Base-by-base conservation (phyloP, 345 rosid species). In the Brassica napus region DNA sequence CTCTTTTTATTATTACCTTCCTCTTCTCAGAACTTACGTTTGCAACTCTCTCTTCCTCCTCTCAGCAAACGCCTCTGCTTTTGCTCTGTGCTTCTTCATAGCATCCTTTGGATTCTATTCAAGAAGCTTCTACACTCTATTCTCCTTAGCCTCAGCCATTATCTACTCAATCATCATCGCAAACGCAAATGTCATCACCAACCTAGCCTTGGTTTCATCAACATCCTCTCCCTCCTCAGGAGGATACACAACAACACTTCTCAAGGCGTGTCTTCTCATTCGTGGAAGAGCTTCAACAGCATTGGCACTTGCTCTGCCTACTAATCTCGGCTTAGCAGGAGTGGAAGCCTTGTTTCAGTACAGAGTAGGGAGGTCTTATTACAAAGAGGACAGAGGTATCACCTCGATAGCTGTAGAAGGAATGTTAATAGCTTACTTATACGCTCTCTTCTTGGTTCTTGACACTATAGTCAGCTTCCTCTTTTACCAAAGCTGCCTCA, bases 281-380 rank as follows among this genome's bases (percentile, higher is more conserved):
- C 81, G 80, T 0, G 92, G 92, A 82, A 91, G 85, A 75, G 83
- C 82, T 69, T 87, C 94, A 2, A 86, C 86, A 12, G 97, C 96
- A 12, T 72, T 95, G 26, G 85, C 88, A 8, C 78, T 95, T 62
- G 91, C 98, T 35, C 49, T 93, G 4, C 91, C 96, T 3, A 77
- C 81, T 0, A 89, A 85, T 63, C 62, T 93, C 5, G 78, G 78
- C 35, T 34, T 92, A 83, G 93, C 94, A 0, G 94, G 85, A 4
- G 72, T 85, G 1, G 97, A 95, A 83, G 98, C 93, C 10, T 31
- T 91, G 89, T 95, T 93, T 73, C 93, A 84, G 7, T 85, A 84
- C 79, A 42, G 70, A 72, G 71, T 93, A 3, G 68, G 85, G 67
- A 83, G 81, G 12, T 76, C 82, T 26, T 86, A 71, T 78, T 82